Conservation (phyloP, 352 stramenopile genomes). For the Phytophthora cryptogea region DNA sequence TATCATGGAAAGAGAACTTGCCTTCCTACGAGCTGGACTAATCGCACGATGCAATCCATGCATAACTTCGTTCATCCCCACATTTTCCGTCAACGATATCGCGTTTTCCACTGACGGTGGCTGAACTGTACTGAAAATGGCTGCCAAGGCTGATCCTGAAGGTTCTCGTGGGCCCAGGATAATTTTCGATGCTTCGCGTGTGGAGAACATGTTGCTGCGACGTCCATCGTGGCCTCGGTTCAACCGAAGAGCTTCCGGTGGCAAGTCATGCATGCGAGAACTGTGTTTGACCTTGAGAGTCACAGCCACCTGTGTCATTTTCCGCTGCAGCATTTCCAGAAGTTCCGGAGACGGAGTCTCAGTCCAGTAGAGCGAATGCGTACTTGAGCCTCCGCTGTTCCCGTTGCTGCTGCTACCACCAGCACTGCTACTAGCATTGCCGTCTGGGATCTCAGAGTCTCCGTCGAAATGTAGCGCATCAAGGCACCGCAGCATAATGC, state of each 20-base stretch:
- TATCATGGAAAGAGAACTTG: conserved; percentile 13
- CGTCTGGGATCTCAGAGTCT: conserved; percentile 10
- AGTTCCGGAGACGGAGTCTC: conserved; percentile 51
- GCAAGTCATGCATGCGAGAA: conserved; percentile 29
- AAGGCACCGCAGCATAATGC: conserved; percentile 66
- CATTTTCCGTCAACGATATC: conserved; percentile 49
- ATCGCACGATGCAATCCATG: conserved; percentile 35
- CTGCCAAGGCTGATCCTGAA: conserved; percentile 45
- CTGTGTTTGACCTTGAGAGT: conserved; percentile 60
- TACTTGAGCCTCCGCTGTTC: conserved; percentile 3
- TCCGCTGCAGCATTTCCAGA: conserved; percentile 64
- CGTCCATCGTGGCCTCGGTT: conserved; percentile 28
- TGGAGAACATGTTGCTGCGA: conserved; percentile 61
- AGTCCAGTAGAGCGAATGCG: conserved; percentile 45
- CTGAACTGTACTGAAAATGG: conserved; percentile 55
- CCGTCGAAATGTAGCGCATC: conserved; percentile 52
- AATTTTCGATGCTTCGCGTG: conserved; percentile 57
- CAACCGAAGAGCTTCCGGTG: conserved; percentile 28
- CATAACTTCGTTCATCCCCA: conserved; percentile 40
- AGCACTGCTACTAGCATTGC: background rate
- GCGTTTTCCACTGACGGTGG: conserved; percentile 56
- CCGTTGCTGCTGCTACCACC: background rate
- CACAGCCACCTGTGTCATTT: conserved; percentile 68
- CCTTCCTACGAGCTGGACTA: conserved; percentile 23
- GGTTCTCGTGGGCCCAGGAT: conserved; percentile 58